phyloP scores from a whole-genome alignment of 75 land plant genomes.

The Cryptomeria japonica region DNA sequence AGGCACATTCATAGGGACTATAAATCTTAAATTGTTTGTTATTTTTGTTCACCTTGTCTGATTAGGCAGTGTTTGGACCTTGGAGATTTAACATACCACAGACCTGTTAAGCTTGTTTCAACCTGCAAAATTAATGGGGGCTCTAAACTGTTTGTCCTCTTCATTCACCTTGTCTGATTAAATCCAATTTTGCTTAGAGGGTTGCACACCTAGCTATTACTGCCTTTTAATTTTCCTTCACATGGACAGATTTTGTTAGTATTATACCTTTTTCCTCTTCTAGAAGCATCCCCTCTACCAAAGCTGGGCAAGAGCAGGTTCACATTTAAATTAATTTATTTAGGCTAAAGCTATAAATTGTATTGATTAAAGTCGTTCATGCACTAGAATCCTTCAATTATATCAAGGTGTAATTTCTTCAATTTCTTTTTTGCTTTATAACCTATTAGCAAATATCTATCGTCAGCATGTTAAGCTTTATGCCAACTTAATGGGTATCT shows the following conservation, averaged over 20 bases:
- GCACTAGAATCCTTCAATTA: neutral
- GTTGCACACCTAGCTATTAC: neutral
- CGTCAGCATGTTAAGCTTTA: neutral
- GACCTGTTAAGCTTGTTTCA: neutral
- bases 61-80: too few species aligned
- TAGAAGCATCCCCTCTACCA: too few species aligned
- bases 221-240: neutral
- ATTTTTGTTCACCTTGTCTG: too few species aligned
- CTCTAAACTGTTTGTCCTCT: neutral
- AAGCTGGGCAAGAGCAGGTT: too few species aligned
- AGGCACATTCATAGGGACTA: neutral
- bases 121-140: neutral
- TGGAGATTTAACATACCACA: neutral
- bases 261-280: too few species aligned
- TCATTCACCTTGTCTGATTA: neutral
- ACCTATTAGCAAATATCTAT: neutral
- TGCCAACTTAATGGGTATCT: neutral
- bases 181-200: neutral
- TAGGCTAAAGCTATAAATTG: neutral
- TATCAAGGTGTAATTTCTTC: neutral
- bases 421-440: neutral
- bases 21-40: too few species aligned
- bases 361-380: neutral
- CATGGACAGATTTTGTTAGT: too few species aligned
- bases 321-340: neutral